Evolutionary conservation across 345 rosid species (phyloP), one percentile per base, ranked within the genome.

Genomic region (Hibiscus mutabilis): DNA sequence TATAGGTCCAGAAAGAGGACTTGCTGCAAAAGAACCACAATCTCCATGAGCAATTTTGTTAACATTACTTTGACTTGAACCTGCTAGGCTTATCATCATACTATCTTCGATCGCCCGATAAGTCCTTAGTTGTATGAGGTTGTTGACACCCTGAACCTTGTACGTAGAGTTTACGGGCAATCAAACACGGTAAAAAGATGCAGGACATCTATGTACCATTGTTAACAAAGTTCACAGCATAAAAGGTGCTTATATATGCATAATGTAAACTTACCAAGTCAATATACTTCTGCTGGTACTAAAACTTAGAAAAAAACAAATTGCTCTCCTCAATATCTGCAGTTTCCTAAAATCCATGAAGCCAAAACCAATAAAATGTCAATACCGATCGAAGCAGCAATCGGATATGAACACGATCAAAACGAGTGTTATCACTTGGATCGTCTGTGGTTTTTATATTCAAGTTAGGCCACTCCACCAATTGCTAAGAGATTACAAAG

Each of bases 41-140:
- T 76, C 69, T 69, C 19, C 76, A 21, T 58, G 47, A 42, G 14
- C 66, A 58, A 22, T 19, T 47, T 69, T 29, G 3, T 66, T 27
- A 40, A 29, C 13, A 25, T 15, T 42, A 25, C 44, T 70, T 76
- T 60, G 61, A 52, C 60, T 66, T 44, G 52, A 44, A 40, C 71
- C 12, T 35, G 65, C 16, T 37, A 57, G 60, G 72, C 37, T 52
- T 69, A 27, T 31, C 16, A 60, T 5, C 53, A 60, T 68, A 31
- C 55, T 33, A 37, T 13, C 5, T 13, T 14, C 5, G 4, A 12
- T 47, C 52, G n/a, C 46, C 33, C 12, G 6, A 31, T 10, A 52
- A 42, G 29, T 10, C 29, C 13, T 49, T 5, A 3, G 61, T 18
- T 72, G 72, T 63, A 63, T 5, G 14, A 25, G 42, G 5, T 29